Percentiles rank a stretch among this genome's conserved stretches.
phyloP scores from a whole-genome alignment of 371 early-diverging fungal genomes.

The Funneliformis caledonium region DNA sequence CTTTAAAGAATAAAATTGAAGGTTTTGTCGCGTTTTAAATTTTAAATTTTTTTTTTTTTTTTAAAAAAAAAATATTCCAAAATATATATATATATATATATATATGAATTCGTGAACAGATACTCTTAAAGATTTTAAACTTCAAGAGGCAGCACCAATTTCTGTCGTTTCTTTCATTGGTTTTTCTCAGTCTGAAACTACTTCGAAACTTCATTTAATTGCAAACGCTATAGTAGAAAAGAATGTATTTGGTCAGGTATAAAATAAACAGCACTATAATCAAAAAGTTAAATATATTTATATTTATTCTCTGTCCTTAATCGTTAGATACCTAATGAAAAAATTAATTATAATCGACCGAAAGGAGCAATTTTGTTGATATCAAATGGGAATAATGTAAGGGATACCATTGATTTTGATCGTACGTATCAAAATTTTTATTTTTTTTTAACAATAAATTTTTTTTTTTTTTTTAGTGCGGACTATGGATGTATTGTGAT shows the following conservation, averaged over 20 bases:
- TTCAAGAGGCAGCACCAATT: neutral
- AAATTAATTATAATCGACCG: neutral
- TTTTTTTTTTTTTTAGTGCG: constrained; percentile 10
- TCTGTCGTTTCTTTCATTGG: constrained; percentile 38
- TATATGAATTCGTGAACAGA: neutral
- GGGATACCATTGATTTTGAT: neutral
- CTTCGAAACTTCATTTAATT: constrained; percentile 28
- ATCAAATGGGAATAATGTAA: constrained; percentile 21
- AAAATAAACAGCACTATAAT: no score
- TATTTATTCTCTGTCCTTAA: neutral
- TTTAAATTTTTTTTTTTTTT: neutral
- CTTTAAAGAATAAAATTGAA: neutral
- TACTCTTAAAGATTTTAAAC: neutral
- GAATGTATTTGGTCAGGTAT: constrained; percentile 35
- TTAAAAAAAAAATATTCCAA: neutral
- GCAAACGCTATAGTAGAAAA: constrained; percentile 36
- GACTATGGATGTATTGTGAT: constrained; percentile 35
- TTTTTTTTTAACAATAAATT: neutral
- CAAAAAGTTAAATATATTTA: no score
- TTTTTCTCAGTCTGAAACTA: constrained; percentile 19
- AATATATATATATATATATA: neutral
- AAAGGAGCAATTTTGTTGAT: constrained; percentile 28
- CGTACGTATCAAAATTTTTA: neutral
- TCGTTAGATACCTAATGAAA: neutral
- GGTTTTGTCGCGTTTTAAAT: neutral